phyloP scores from a whole-genome alignment of 805 yeast species.

The Sporopachydermia quercuum region DNA sequence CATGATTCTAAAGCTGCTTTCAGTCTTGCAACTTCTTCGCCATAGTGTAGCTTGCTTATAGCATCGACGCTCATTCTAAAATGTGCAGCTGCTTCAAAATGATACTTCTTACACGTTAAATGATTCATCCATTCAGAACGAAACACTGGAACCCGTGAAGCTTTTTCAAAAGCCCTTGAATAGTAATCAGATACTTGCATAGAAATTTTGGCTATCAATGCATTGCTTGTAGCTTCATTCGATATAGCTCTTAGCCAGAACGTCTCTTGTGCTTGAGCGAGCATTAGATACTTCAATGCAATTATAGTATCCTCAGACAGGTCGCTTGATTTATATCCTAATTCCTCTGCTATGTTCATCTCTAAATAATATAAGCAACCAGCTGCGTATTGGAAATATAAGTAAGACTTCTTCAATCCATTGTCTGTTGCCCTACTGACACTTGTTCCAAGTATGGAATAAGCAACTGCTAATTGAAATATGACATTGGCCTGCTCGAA shows the following conservation, averaged over 20 bases:
- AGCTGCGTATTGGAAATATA: constrained; percentile 50
- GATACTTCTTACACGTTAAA: constrained; percentile 39
- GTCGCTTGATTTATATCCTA: constrained; percentile 28
- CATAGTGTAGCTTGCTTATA: constrained; percentile 39
- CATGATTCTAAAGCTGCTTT: constrained; percentile 26
- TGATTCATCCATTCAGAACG: constrained; percentile 53
- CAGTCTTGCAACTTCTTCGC: constrained; percentile 55
- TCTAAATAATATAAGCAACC: constrained; percentile 38
- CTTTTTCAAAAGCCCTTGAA: constrained; percentile 25
- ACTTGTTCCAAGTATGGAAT: constrained; percentile 38
- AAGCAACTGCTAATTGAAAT: constrained; percentile 55
- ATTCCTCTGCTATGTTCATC: constrained; percentile 11
- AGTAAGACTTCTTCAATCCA: constrained; percentile 47
- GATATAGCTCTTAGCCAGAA: constrained; percentile 63
- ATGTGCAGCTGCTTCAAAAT: constrained; percentile 59
- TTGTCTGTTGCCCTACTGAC: constrained; percentile 28
- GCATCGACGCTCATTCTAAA: constrained; percentile 42
- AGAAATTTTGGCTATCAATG: constrained; percentile 50
- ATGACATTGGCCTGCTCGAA: constrained; percentile 50
- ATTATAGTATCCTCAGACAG: constrained; percentile 35
- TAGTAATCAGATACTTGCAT: constrained; percentile 48
- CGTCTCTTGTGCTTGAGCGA: constrained; percentile 81
- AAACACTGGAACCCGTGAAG: constrained; percentile 34
- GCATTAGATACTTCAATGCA: constrained; percentile 35
- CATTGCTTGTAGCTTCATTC: constrained; percentile 34